Evolutionary conservation across 352 stramenopile species (phyloP).

Genomic region (Globisporangium splendens): DNA sequence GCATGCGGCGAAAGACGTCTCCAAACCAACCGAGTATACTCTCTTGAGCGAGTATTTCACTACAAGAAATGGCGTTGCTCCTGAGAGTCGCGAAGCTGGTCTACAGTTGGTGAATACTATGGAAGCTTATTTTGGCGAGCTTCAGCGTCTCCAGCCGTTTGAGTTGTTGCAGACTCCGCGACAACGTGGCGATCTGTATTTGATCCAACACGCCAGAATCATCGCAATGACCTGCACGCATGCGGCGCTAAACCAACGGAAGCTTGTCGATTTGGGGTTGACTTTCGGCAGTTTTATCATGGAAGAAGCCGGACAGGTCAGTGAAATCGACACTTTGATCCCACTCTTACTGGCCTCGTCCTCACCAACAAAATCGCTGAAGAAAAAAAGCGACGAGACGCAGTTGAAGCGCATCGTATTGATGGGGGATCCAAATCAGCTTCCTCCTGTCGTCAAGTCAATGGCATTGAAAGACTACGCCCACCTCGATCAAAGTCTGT

Average conservation of each 20-base stretch:
- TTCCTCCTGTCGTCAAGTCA: constrained; percentile 91
- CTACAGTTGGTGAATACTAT: constrained; percentile 62
- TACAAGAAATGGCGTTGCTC: constrained; percentile 23
- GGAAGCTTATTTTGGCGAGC: constrained; percentile 90
- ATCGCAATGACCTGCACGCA: constrained; percentile 96
- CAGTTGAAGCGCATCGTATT: constrained; percentile 93
- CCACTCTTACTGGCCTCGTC: constrained; percentile 85
- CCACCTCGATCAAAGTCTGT: constrained; percentile 94
- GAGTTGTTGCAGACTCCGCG: constrained; percentile 92
- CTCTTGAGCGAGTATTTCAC: constrained; percentile 38
- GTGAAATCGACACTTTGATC: constrained; percentile 93
- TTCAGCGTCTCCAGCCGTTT: constrained; percentile 91
- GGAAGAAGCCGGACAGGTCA: constrained; percentile 94
- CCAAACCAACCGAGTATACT: constrained; percentile 14
- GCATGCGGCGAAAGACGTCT: constrained; percentile 23
- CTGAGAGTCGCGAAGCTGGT: constrained; percentile 22
- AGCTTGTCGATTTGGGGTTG: constrained; percentile 85
- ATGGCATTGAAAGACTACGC: constrained; percentile 84
- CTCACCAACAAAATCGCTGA: constrained; percentile 4
- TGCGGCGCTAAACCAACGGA: constrained; percentile 84
- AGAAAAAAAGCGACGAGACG: constrained; percentile 6
- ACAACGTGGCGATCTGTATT: constrained; percentile 92
- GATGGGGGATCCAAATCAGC: constrained; percentile 92
- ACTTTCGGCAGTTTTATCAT: constrained; percentile 90
- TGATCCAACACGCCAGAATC: constrained; percentile 93